phyloP scores from a whole-genome alignment of 441 rosid species.

The Isatis lusitanica region DNA sequence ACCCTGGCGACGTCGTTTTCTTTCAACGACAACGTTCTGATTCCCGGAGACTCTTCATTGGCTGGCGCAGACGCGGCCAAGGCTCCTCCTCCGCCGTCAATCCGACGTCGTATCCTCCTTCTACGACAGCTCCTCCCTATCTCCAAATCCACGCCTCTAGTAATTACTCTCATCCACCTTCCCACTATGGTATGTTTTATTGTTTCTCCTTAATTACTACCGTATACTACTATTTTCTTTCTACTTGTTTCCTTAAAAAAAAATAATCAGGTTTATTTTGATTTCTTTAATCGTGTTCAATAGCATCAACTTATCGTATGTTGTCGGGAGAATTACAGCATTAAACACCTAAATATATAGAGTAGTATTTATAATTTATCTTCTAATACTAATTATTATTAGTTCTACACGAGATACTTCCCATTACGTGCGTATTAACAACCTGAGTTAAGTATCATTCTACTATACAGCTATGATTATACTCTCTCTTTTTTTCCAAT shows the following conservation, averaged over 20 bases:
- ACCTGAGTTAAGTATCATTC: constrained; percentile 16
- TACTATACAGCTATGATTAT: constrained; percentile 20
- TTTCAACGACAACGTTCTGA: constrained; percentile 64
- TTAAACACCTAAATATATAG: background rate
- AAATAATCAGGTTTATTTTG: background rate
- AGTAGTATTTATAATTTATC: background rate
- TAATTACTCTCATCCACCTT: constrained; percentile 22
- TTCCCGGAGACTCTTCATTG: constrained; percentile 60
- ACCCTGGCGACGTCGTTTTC: constrained; percentile 78
- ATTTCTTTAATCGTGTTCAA: background rate
- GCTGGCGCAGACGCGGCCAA: constrained; percentile 65
- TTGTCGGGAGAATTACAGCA: constrained; percentile 23
- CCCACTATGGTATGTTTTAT: constrained; percentile 54
- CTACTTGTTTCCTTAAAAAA: background rate
- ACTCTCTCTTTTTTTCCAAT: background rate
- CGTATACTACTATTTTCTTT: background rate
- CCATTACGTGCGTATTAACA: constrained; percentile 14
- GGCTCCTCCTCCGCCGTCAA: background rate
- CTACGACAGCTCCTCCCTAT: constrained; percentile 23
- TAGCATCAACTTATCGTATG: background rate
- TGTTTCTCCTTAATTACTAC: background rate
- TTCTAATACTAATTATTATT: background rate
- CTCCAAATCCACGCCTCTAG: constrained; percentile 32
- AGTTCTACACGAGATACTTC: background rate
- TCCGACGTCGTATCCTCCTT: constrained; percentile 2